Evolutionary conservation across 495 filamentous ascomycete genomes (phyloP).

Genomic region (Bryoglossum gracile): DNA sequence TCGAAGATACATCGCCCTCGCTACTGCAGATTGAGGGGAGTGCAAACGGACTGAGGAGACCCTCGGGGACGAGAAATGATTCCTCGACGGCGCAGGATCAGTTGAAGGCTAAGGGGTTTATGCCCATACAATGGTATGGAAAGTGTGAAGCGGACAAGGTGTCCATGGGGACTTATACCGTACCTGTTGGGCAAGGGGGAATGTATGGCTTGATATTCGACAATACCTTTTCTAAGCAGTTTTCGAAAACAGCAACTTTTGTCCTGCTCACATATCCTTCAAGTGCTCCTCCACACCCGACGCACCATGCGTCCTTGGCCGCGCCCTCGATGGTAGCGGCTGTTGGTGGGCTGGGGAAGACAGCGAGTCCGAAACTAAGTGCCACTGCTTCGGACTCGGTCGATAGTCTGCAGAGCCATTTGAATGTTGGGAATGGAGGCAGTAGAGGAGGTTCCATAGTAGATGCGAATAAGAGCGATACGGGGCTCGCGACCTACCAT

Average conservation of each 20-base stretch:
- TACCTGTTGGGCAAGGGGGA: conserved; percentile 61
- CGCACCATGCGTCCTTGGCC: conserved; percentile 48
- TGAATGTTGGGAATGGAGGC: conserved; percentile 3
- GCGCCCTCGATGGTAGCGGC: conserved; percentile 43
- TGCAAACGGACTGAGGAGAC: conserved; percentile 9
- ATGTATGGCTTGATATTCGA: conserved; percentile 98
- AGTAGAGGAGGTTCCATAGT: conserved; percentile 20
- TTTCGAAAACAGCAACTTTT: conserved; percentile 89
- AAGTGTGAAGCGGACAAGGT: conserved; percentile 96
- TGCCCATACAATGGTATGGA: conserved; percentile 79
- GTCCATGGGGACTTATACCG: conserved; percentile 83
- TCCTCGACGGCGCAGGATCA: conserved; percentile 67
- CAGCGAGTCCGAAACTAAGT: conserved; percentile 31
- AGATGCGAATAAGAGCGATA: conserved; percentile 18
- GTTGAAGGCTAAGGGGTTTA: conserved; percentile 76
- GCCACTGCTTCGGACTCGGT: conserved; percentile 41
- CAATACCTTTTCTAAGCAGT: conserved; percentile 96
- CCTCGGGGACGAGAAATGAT: conserved; percentile 32
- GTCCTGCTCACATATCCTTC: conserved; percentile 91
- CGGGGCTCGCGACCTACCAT: conserved; percentile 46
- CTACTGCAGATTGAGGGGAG: conserved; percentile 12
- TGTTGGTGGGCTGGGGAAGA: conserved; percentile 28
- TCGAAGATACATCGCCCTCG: conserved; percentile 16
- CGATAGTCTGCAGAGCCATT: conserved; percentile 49
- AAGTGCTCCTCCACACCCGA: conserved; percentile 69